A percentile compares a stretch with the other conserved stretches of the same genome.
phyloP scores from a whole-genome alignment of 306 rosid species.

The Rosa persica region DNA sequence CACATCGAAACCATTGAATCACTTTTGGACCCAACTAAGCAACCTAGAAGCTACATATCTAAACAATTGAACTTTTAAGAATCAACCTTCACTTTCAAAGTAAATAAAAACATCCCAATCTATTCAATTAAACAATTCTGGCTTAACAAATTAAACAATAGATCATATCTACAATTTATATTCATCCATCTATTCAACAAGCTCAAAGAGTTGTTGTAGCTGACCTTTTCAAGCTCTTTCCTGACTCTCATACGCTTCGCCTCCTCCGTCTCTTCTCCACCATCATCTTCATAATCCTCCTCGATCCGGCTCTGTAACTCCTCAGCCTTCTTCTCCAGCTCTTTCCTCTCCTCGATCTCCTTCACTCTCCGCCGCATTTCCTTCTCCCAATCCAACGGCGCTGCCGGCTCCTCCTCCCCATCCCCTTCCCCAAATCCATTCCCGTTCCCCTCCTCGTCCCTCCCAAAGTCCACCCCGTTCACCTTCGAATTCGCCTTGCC shows the following conservation, averaged over 20 bases:
- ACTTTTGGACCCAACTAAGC: not conserved
- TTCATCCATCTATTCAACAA: not conserved
- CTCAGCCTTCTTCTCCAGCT: conserved; percentile 85
- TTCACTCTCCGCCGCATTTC: conserved; percentile 68
- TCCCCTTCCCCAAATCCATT: conserved; percentile 42
- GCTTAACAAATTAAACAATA: not conserved
- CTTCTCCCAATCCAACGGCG: conserved; percentile 64
- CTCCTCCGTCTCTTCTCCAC: conserved; percentile 64
- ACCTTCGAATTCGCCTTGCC: conserved; percentile 59
- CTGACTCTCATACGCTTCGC: conserved; percentile 87
- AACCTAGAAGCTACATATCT: not conserved
- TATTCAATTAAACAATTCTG: not conserved
- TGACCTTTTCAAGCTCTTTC: conserved; percentile 90
- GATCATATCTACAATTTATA: not conserved
- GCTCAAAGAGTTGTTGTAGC: not conserved
- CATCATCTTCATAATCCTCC: conserved; percentile 42
- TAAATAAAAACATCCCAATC: not conserved
- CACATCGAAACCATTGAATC: not conserved
- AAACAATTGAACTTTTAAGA: not conserved
- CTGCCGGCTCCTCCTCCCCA: conserved; percentile 43
- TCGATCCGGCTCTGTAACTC: conserved; percentile 63
- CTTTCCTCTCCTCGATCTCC: conserved; percentile 85
- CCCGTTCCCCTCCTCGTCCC: conserved; percentile 66
- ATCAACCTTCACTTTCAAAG: no score
- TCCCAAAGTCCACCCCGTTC: conserved; percentile 72